Evolutionary conservation across 768 basidiomycete species (phyloP).

Genomic region (Boletus fagicola): DNA sequence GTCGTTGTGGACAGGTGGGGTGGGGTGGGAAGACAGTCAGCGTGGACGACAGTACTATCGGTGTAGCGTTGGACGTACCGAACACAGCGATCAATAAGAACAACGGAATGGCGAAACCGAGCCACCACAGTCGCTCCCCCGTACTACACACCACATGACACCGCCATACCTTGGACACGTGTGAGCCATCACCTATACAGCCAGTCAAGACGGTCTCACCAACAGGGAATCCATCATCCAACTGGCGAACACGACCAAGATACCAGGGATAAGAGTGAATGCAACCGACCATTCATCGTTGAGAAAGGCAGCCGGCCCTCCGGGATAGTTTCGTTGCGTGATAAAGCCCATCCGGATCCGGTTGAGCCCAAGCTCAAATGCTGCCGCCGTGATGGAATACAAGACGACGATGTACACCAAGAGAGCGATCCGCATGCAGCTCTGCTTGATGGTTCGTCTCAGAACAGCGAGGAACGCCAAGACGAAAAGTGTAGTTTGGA

Average conservation of each 20-base stretch:
- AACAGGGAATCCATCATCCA: conserved; percentile 13
- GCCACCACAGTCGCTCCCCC: conserved; percentile 31
- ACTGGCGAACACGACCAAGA: conserved; percentile 3
- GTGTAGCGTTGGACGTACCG: conserved; percentile 29
- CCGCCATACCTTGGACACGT: conserved; percentile 39
- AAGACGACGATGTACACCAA: conserved; percentile 2
- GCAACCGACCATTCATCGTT: conserved; percentile 6
- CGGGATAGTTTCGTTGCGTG: conserved; percentile 28
- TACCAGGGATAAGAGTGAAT: not conserved
- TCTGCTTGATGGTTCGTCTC: not conserved
- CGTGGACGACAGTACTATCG: not conserved
- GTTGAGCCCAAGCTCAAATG: conserved; percentile 7
- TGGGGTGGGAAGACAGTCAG: not conserved
- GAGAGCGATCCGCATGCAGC: not conserved
- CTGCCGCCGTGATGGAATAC: conserved; percentile 16
- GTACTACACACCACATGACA: conserved; percentile 48
- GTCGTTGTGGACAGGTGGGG: not conserved
- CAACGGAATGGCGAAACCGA: conserved; percentile 36
- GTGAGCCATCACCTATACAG: not conserved
- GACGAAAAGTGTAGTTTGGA: conserved; percentile 2
- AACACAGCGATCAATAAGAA: conserved; percentile 41
- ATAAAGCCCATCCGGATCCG: conserved; percentile 29
- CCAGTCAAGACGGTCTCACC: not conserved
- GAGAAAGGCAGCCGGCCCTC: conserved; percentile 28
- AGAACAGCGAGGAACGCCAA: conserved; percentile 3